Conservation (phyloP, 2,329 filamentous ascomycete genomes). For the Clarireedia hainanense region DNA sequence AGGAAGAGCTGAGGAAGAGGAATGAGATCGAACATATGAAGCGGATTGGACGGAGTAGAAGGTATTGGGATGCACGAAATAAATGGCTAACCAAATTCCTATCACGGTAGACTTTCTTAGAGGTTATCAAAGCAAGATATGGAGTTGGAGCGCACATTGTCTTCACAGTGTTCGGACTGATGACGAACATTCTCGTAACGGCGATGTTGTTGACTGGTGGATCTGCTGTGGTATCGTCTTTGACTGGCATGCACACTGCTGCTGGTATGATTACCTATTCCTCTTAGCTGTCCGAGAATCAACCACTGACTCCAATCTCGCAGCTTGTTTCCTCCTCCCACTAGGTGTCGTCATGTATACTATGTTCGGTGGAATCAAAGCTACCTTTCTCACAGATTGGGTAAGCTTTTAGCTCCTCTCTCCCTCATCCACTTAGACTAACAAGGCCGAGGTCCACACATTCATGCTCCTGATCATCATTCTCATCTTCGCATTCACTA, state of each 20-base stretch:
- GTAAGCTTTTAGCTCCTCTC: background rate
- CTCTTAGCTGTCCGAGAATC: background rate
- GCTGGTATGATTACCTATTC: constrained; percentile 40
- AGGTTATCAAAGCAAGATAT: constrained; percentile 76
- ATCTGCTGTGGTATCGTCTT: constrained; percentile 60
- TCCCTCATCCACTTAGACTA: constrained; percentile 40
- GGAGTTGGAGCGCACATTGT: constrained; percentile 65
- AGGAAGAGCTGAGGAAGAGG: background rate
- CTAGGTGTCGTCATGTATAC: constrained; percentile 78
- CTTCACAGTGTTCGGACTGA: constrained; percentile 74
- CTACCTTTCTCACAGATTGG: constrained; percentile 64
- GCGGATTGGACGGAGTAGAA: no score
- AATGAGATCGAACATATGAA: background rate
- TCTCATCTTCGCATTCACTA: constrained; percentile 73
- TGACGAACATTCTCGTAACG: constrained; percentile 81
- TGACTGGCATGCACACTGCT: constrained; percentile 68
- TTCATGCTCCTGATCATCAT: constrained; percentile 81
- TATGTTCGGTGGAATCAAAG: constrained; percentile 71
- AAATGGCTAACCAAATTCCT: background rate
- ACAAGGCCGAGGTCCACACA: constrained; percentile 56
- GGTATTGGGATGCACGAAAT: no score
- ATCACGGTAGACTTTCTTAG: constrained; percentile 53
- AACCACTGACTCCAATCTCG: background rate
- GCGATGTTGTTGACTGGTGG: constrained; percentile 85
- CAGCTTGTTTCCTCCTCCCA: constrained; percentile 69